A percentile compares a stretch with the other conserved stretches of the same genome.
These are phyloP conservation scores for Beauveria sp. DNA, from an alignment of 2,329 filamentous ascomycete genomes.

Conservation along the genomic window DNA sequence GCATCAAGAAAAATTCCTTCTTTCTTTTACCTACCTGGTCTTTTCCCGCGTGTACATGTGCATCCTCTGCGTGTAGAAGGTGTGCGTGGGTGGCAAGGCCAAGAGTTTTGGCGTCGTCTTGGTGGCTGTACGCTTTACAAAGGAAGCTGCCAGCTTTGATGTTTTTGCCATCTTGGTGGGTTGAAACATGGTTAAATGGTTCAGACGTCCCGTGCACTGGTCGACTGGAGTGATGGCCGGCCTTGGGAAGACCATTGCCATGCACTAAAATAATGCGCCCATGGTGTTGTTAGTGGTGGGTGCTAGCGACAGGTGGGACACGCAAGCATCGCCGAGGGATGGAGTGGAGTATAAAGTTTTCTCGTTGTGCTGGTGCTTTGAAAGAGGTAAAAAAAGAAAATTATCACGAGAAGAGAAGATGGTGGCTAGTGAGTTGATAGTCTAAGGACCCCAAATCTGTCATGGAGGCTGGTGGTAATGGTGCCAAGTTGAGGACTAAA, in stretches of 20 bases:
- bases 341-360: neutral
- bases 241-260: no score
- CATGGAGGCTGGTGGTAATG: neutral
- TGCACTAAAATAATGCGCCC: no score
- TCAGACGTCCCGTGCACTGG: no score
- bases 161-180: neutral
- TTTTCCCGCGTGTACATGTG: neutral
- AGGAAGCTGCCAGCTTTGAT: neutral
- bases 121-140: neutral
- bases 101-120: neutral
- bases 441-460: no score
- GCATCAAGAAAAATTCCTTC: neutral
- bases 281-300: neutral
- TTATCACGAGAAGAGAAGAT: neutral
- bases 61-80: neutral
- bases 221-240: no score
- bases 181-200: neutral
- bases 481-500: neutral
- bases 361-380: neutral
- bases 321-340: neutral
- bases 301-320: neutral
- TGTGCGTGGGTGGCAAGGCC: neutral
- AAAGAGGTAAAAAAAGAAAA: neutral
- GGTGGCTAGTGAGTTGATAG: neutral
- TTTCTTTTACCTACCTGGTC: neutral